Evolutionary conservation across 306 rosid species (phyloP), one percentile per base, ranked within the genome.

Genomic region (Fragaria vesca): DNA sequence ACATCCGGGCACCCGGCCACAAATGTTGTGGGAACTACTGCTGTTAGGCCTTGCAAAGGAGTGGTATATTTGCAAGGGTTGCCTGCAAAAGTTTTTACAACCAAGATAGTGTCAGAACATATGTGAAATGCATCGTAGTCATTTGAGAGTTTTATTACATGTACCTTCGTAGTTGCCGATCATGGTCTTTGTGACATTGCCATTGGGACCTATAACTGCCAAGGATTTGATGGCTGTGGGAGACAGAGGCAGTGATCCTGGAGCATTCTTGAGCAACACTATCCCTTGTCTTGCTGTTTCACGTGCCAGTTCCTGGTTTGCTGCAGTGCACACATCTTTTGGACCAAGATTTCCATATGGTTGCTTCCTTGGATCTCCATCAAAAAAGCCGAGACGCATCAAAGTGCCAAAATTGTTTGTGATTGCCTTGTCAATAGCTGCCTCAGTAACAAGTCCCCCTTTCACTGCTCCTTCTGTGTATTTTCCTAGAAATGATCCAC

Each of bases 231-330:
- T 84, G 87, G 87, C 50, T 66, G 90, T 79, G 70, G 91, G 81
- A 62, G 91, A 83, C 42, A 96, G 87, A 66, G 99, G 99, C 62
- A 96, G 76, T 13, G 89, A 90, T 13, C 82, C 85, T 17, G 87
- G 83, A 82, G 73, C 62, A 78, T 96, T 96, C 76, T 93, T 96
- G 20, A 96, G 98, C 88, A 96, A 50, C 78, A 96, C 99, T 80
- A 91, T 96, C 42, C 99, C 99, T 86, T 96, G 99, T 58, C 99
- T 86, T 1, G 99, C 99, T 2, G 99, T 82, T 80, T 96, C 99
- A 5, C 91, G 91, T 12, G 98, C 97, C 10, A 93, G 86, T 61
- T 91, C 97, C 61, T 80, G 97, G 76, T 96, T 77, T 40, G 54
- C 77, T 28, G 80, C 5, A 28, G 98, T 96, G 80, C 99, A 96